Percentiles rank a stretch among this genome's conserved stretches.
phyloP scores from a whole-genome alignment of 768 basidiomycete genomes.

The Xerocomellus intermedius region DNA sequence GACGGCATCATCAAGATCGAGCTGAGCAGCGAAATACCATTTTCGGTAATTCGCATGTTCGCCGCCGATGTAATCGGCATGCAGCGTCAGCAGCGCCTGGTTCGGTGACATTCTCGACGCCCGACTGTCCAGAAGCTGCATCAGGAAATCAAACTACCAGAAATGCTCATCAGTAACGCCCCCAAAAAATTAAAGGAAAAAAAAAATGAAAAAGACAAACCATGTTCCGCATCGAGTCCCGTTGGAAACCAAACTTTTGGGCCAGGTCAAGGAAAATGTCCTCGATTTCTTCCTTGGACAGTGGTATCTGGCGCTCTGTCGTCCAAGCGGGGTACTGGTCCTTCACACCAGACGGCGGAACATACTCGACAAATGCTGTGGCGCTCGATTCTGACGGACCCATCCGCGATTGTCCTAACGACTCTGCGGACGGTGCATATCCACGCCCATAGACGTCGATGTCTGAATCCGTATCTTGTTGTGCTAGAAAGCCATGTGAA shows the following conservation, averaged over 20 bases:
- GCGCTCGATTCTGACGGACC: conserved; percentile 67
- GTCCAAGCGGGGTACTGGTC: conserved; percentile 97
- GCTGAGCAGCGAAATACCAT: conserved; percentile 99
- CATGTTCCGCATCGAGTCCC: conserved; percentile 95
- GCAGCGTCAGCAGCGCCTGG: conserved; percentile 90
- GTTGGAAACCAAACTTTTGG: conserved; percentile 98
- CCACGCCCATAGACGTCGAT: conserved; percentile 69
- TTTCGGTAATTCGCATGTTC: conserved; percentile 99
- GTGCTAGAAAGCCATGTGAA: conserved; percentile 41
- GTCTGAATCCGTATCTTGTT: conserved; percentile 84
- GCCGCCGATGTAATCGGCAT: conserved; percentile 98
- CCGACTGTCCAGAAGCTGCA: conserved; percentile 96
- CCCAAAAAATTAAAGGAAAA: background rate
- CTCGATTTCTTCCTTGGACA: conserved; percentile 99
- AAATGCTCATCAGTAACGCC: conserved; percentile 7
- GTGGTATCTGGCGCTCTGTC: conserved; percentile 87
- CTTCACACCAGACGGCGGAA: conserved; percentile 50
- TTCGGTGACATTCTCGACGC: conserved; percentile 97
- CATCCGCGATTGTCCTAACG: conserved; percentile 59
- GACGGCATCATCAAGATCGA: conserved; percentile 97
- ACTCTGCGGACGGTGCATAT: conserved; percentile 71
- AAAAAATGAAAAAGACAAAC: conserved; percentile 40
- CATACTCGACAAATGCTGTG: conserved; percentile 68
- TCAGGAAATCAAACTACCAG: conserved; percentile 88
- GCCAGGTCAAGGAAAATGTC: conserved; percentile 96